A percentile compares a stretch with the other conserved stretches of the same genome.
These are phyloP conservation scores for Aschersonia sp. DNA, from an alignment of 2,329 filamentous ascomycete genomes.

Conservation along the genomic window DNA sequence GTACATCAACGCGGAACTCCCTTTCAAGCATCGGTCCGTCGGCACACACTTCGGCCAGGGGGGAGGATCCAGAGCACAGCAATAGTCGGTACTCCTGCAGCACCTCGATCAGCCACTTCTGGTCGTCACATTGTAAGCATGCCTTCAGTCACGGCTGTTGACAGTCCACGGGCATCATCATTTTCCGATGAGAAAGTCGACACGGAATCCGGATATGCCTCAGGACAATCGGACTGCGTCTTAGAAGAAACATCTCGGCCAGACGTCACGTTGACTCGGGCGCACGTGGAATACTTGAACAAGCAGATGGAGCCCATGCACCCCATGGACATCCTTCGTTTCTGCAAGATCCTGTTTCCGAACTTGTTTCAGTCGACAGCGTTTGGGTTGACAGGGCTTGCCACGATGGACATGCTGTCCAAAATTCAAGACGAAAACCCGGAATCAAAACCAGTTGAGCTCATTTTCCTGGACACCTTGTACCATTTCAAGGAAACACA, in stretches of 20 bases:
- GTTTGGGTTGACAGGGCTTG: constrained; percentile 68
- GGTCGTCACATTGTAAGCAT: not conserved
- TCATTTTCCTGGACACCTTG: constrained; percentile 72
- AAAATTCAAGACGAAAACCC: constrained; percentile 53
- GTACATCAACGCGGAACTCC: too few relatives aligned
- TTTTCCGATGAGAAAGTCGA: constrained; percentile 28
- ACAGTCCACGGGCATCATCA: constrained; percentile 23
- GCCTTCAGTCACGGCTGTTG: constrained; percentile 14
- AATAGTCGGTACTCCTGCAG: not conserved
- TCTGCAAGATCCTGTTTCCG: constrained; percentile 83
- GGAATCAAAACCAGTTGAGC: constrained; percentile 42
- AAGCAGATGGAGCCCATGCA: constrained; percentile 74
- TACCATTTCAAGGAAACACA: constrained; percentile 73
- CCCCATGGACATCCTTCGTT: constrained; percentile 80
- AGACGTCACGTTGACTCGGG: constrained; percentile 70
- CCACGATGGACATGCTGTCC: constrained; percentile 73
- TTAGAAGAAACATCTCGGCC: constrained; percentile 36
- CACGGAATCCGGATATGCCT: constrained; percentile 75
- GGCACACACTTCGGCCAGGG: not conserved
- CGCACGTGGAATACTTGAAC: constrained; percentile 85
- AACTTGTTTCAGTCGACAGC: constrained; percentile 78
- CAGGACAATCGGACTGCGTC: constrained; percentile 26
- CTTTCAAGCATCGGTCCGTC: not conserved
- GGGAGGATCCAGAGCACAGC: not conserved
- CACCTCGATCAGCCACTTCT: not conserved